Percentiles rank a stretch among this genome's conserved stretches.
These are phyloP conservation scores for Neurospora sp. DNA, from an alignment of 495 filamentous ascomycete species.

Conservation along the genomic window DNA sequence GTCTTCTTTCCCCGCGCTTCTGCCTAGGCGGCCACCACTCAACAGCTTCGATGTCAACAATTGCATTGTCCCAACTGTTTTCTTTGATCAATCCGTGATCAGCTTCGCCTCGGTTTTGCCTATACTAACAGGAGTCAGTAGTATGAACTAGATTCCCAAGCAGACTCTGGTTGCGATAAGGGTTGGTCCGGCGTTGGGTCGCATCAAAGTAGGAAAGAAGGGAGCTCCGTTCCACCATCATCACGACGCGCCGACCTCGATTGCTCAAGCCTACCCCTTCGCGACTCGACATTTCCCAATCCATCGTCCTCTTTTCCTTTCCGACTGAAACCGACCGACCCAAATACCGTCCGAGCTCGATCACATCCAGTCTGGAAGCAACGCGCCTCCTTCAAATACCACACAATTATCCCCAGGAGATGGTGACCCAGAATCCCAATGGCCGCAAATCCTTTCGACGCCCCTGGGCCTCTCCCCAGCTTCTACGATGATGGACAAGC, in stretches of 20 bases:
- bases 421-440: constrained; percentile 30
- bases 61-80: constrained; percentile 11
- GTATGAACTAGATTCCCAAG: constrained; percentile 32
- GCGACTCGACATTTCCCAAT: neutral
- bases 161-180: constrained; percentile 27
- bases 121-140: constrained; percentile 27
- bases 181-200: constrained; percentile 25
- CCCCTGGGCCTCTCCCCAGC: constrained; percentile 28
- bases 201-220: constrained; percentile 10
- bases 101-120: neutral
- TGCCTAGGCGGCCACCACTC: neutral
- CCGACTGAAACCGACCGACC: neutral
- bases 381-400: neutral
- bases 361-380: neutral
- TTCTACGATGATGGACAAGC: constrained; percentile 32
- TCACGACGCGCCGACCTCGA: neutral
- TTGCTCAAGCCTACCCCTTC: neutral
- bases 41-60: constrained; percentile 7
- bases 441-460: constrained; percentile 37
- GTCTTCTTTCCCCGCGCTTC: neutral
- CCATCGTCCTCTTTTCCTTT: neutral
- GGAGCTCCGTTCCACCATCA: neutral
- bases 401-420: constrained; percentile 16
- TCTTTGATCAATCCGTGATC: constrained; percentile 9
- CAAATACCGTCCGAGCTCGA: neutral